These are phyloP conservation scores for Anisogramma anomala DNA, from an alignment of 2,329 filamentous ascomycete genomes.

Conservation along the genomic window DNA sequence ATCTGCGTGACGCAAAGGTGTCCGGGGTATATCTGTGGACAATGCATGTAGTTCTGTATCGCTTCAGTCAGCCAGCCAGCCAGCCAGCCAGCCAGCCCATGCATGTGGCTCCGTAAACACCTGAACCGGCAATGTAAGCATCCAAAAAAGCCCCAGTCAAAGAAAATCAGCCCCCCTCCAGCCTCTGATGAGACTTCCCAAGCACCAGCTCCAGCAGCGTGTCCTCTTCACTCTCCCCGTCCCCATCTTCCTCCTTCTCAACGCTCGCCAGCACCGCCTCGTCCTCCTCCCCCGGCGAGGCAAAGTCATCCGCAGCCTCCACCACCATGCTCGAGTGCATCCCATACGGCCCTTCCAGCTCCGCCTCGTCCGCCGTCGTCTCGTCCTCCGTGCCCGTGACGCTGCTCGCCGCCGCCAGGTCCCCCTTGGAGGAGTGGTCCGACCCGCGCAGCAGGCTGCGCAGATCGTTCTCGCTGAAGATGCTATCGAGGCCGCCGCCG, in stretches of 20 bases:
- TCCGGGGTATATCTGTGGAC: too few species aligned
- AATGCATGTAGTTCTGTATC: too few species aligned
- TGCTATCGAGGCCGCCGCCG: conserved; percentile 43
- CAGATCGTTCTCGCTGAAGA: conserved; percentile 50
- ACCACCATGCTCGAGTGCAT: conserved; percentile 4
- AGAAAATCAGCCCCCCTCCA: too few species aligned
- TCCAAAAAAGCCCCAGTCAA: too few species aligned
- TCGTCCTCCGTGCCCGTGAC: conserved; percentile 13
- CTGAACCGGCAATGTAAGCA: too few species aligned
- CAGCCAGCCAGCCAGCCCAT: too few species aligned
- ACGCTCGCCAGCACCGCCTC: conserved; percentile 1
- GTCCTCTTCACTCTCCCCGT: neutral
- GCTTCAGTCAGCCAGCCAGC: too few species aligned
- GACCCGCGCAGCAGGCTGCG: conserved; percentile 22
- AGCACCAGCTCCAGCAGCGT: conserved; percentile 2
- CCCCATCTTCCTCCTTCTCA: neutral
- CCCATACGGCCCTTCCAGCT: neutral
- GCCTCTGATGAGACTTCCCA: neutral
- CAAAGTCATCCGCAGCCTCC: conserved; percentile 7
- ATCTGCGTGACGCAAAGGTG: too few species aligned
- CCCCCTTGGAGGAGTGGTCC: neutral
- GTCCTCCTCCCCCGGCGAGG: neutral
- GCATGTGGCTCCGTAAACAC: too few species aligned
- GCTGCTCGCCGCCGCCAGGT: conserved; percentile 1
- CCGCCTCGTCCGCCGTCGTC: conserved; percentile 12